Conservation (phyloP, 768 basidiomycete species). For the Suillus discolor region DNA sequence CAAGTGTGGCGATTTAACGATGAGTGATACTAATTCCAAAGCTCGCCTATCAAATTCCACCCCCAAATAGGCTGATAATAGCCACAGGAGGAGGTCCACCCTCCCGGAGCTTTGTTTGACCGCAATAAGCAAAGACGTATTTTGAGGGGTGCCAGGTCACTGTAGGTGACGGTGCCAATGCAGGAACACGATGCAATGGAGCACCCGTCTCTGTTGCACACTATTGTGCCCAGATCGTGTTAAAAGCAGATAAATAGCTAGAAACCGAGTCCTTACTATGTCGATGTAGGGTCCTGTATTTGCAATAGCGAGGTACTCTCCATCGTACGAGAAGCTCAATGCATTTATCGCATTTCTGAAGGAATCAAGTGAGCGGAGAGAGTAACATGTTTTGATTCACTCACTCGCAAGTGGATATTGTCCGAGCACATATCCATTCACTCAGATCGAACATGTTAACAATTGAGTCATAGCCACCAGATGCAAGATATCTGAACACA, state of each 20-base stretch:
- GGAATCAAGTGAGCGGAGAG: conserved; percentile 1
- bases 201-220: conserved; percentile 78
- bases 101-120: conserved; percentile 69
- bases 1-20: not conserved
- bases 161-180: conserved; percentile 70
- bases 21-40: not conserved
- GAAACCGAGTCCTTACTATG: conserved; percentile 53
- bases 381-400: conserved; percentile 27
- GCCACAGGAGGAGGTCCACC: conserved; percentile 66
- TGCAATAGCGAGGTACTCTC: conserved; percentile 81
- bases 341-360: conserved; percentile 69
- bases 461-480: conserved; percentile 81
- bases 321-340: conserved; percentile 81
- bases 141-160: conserved; percentile 85
- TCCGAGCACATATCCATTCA: conserved; percentile 81
- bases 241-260: conserved; percentile 6
- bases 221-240: conserved; percentile 38
- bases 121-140: conserved; percentile 81
- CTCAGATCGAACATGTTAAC: conserved; percentile 78
- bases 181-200: conserved; percentile 75
- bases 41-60: conserved; percentile 31
- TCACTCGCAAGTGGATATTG: conserved; percentile 81
- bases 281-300: conserved; percentile 74
- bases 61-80: conserved; percentile 74
- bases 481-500: conserved; percentile 64